Conservation (phyloP, 139 green algal species). For the Chlorella sp. region DNA sequence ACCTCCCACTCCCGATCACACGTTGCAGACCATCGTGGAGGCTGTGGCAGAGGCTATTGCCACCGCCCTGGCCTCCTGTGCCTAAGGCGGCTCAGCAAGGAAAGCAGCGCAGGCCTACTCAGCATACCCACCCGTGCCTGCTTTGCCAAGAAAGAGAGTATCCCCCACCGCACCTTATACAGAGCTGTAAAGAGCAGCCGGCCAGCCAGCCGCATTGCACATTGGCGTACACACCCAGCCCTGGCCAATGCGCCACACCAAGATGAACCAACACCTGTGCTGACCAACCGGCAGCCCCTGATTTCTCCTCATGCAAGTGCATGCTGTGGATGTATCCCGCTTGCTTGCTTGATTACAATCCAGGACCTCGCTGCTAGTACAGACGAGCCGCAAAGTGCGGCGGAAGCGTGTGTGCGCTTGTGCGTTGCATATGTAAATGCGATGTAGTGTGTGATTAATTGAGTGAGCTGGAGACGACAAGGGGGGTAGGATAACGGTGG, state of each 20-base stretch:
- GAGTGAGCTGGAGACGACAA: too few relatives aligned
- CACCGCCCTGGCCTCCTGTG: slow-evolving; percentile 5
- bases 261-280: background rate
- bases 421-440: too few relatives aligned
- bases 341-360: too few relatives aligned
- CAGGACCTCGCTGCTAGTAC: too few relatives aligned
- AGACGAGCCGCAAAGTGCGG: too few relatives aligned
- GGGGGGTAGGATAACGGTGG: too few relatives aligned
- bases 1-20: background rate
- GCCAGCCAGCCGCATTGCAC: too few relatives aligned
- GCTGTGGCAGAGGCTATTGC: slow-evolving; percentile 2
- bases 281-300: background rate
- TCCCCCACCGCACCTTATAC: background rate
- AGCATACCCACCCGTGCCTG: background rate
- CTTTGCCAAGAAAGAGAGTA: background rate
- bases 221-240: too few relatives aligned
- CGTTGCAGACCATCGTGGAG: background rate
- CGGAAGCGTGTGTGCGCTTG: too few relatives aligned
- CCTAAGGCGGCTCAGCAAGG: background rate
- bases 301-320: background rate
- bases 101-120: background rate
- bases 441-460: too few relatives aligned
- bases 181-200: background rate
- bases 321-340: background rate
- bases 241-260: too few relatives aligned